Evolutionary conservation across 1,284 basidiomycete species (phyloP).

Genomic region (Polyporus tsugae): DNA sequence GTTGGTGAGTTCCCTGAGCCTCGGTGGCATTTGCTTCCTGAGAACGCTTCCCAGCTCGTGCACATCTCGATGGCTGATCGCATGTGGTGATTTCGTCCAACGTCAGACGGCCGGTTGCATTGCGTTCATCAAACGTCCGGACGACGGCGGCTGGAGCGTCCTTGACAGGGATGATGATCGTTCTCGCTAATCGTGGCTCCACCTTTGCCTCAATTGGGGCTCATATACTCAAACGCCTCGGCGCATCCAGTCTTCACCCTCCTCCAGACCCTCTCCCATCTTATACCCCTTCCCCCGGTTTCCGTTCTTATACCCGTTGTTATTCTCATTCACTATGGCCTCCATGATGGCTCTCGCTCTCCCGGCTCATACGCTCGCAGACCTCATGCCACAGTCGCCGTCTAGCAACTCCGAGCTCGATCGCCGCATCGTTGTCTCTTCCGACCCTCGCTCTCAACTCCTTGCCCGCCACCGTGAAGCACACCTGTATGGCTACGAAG

Average conservation of each 20-base stretch:
- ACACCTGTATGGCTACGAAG: constrained; percentile 8
- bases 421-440: constrained; percentile 21
- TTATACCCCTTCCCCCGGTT: constrained; percentile 28
- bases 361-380: constrained; percentile 23
- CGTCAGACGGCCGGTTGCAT: not conserved
- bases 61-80: constrained; percentile 5
- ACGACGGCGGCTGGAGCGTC: constrained; percentile 21
- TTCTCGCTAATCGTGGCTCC: constrained; percentile 14
- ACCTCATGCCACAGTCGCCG: constrained; percentile 23
- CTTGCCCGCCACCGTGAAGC: constrained; percentile 16
- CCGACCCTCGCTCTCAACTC: constrained; percentile 15
- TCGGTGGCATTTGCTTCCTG: constrained; percentile 20
- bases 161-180: constrained; percentile 27
- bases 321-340: not conserved
- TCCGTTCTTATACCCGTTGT: constrained; percentile 20
- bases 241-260: constrained; percentile 16
- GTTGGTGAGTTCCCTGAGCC: constrained; percentile 14
- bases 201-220: constrained; percentile 16
- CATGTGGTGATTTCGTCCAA: constrained; percentile 22
- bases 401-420: constrained; percentile 15
- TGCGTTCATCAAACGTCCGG: constrained; percentile 29
- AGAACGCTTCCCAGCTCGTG: not conserved
- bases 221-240: constrained; percentile 32
- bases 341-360: constrained; percentile 34
- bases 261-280: constrained; percentile 11